Evolutionary conservation across 768 basidiomycete genomes (phyloP).

Genomic region (Rickenella mellea): DNA sequence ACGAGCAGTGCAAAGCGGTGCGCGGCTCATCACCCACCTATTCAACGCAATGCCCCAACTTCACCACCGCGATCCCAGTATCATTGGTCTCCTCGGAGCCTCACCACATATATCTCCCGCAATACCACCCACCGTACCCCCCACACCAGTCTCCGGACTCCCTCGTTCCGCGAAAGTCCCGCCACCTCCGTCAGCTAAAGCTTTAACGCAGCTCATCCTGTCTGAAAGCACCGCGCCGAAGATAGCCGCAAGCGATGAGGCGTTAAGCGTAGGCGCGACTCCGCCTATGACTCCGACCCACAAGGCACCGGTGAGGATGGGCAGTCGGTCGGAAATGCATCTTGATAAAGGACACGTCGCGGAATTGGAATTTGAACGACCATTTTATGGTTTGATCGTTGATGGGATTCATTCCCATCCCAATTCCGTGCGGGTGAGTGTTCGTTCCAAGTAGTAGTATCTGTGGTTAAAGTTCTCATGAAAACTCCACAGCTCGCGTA

Average conservation of each 20-base stretch:
- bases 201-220: slow-evolving; percentile 11
- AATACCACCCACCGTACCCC: slow-evolving; percentile 9
- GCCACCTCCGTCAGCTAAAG: too few relatives aligned
- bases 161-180: too few relatives aligned
- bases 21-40: slow-evolving; percentile 82
- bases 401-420: slow-evolving; percentile 90
- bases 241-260: slow-evolving; percentile 41
- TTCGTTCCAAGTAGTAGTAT: not conserved
- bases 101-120: slow-evolving; percentile 18
- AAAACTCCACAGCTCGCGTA: slow-evolving; percentile 57
- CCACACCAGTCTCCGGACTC: slow-evolving; percentile 6
- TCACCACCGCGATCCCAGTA: slow-evolving; percentile 85
- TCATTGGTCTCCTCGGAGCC: slow-evolving; percentile 80
- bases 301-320: slow-evolving; percentile 12
- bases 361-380: slow-evolving; percentile 45
- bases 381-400: slow-evolving; percentile 84
- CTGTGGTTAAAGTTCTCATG: not conserved
- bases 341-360: slow-evolving; percentile 41
- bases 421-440: slow-evolving; percentile 72
- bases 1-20: slow-evolving; percentile 60
- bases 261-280: slow-evolving; percentile 48
- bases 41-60: slow-evolving; percentile 92
- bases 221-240: slow-evolving; percentile 10
- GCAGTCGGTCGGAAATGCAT: slow-evolving; percentile 25
- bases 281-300: slow-evolving; percentile 42